Evolutionary conservation across 2,329 filamentous ascomycete species (phyloP).

Genomic region (Coniochaeta ligniaria): DNA sequence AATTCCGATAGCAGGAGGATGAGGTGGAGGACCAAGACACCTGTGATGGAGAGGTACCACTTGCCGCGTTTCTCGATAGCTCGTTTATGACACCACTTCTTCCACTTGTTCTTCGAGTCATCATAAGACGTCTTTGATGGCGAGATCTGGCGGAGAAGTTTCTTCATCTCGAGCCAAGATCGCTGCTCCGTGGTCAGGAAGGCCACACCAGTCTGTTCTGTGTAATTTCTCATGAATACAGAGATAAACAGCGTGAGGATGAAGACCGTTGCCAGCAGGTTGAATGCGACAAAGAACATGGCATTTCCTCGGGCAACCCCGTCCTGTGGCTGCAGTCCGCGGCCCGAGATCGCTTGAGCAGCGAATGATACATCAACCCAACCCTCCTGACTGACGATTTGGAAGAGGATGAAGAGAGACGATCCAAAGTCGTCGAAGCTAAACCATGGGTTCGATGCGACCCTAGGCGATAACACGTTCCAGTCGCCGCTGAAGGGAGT

Average conservation of each 20-base stretch:
- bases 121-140: conserved; percentile 87
- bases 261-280: conserved; percentile 92
- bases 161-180: conserved; percentile 92
- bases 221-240: conserved; percentile 99
- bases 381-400: conserved; percentile 97
- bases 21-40: conserved; percentile 73
- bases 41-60: conserved; percentile 81
- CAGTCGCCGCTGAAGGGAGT: conserved; percentile 68
- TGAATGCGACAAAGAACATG: conserved; percentile 93
- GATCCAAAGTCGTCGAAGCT: conserved; percentile 94
- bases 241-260: conserved; percentile 96
- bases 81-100: conserved; percentile 89
- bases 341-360: conserved; percentile 73
- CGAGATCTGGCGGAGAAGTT: conserved; percentile 84
- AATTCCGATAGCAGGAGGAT: conserved; percentile 79
- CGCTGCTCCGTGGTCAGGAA: conserved; percentile 93
- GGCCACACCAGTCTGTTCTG: conserved; percentile 94
- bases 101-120: conserved; percentile 70
- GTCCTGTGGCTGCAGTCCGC: conserved; percentile 63
- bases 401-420: conserved; percentile 91
- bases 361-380: conserved; percentile 92
- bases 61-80: conserved; percentile 89
- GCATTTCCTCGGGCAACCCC: conserved; percentile 75
- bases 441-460: conserved; percentile 75
- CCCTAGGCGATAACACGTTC: conserved; percentile 75